phyloP scores from a whole-genome alignment of 2,329 filamentous ascomycete species.

The Fonsecaea pugnacius region DNA sequence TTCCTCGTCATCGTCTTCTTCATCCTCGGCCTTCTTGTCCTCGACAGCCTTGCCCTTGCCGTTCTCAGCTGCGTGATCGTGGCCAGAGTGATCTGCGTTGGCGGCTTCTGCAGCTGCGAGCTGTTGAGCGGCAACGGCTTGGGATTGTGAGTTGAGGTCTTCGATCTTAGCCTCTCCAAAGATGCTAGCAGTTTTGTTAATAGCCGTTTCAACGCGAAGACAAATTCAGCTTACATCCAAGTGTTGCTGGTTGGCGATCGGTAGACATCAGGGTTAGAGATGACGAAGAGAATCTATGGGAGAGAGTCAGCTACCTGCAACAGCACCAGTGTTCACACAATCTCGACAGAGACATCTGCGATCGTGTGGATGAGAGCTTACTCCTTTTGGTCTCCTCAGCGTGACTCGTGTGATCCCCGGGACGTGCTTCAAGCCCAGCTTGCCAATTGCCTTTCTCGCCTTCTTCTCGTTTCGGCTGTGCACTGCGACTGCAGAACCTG shows the following conservation, averaged over 20 bases:
- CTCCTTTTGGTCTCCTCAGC: conserved; percentile 97
- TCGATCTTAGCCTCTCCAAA: conserved; percentile 99
- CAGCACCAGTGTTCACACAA: neutral
- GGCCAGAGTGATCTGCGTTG: conserved; percentile 63
- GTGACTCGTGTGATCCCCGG: conserved; percentile 98
- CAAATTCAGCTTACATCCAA: conserved; percentile 78
- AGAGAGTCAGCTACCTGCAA: conserved; percentile 9
- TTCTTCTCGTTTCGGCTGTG: conserved; percentile 99
- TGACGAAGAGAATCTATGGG: conserved; percentile 92
- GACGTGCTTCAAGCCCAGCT: conserved; percentile 95
- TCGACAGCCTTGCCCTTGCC: conserved; percentile 68
- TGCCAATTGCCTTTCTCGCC: conserved; percentile 98
- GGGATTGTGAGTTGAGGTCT: conserved; percentile 97
- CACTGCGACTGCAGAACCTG: conserved; percentile 84
- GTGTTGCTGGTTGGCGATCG: conserved; percentile 99
- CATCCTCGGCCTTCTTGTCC: conserved; percentile 69
- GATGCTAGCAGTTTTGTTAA: conserved; percentile 64
- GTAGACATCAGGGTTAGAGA: conserved; percentile 99
- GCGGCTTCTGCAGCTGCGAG: conserved; percentile 74
- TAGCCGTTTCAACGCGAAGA: neutral
- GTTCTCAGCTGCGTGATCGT: conserved; percentile 61
- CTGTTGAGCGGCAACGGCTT: conserved; percentile 93
- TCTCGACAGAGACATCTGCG: neutral
- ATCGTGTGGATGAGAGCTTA: conserved; percentile 60
- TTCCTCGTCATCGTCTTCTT: conserved; percentile 93